Conservation (phyloP, 495 filamentous ascomycete species). For the Aspergillus kassunensis region DNA sequence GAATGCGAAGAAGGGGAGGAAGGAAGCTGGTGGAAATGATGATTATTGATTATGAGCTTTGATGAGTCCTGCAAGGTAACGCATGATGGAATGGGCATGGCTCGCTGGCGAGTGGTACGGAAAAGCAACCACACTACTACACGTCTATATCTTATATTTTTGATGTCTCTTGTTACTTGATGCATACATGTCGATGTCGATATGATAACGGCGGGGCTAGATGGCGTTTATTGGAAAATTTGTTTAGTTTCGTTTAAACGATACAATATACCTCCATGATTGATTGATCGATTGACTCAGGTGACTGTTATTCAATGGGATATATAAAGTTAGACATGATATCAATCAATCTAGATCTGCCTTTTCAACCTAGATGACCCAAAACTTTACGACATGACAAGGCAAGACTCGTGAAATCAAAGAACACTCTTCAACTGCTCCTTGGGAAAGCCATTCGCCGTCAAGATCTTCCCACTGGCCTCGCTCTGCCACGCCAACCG, state of each 20-base stretch:
- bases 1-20: slow-evolving; percentile 53
- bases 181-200: slow-evolving; percentile 5
- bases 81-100: too few relatives aligned
- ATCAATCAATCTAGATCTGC: not conserved
- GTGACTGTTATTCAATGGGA: not conserved
- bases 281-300: not conserved
- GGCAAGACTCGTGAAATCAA: too few relatives aligned
- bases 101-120: slow-evolving; percentile 14
- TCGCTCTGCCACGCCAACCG: slow-evolving; percentile 62
- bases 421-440: slow-evolving; percentile 33
- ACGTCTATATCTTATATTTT: not conserved
- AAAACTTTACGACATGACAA: too few relatives aligned
- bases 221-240: slow-evolving; percentile 1
- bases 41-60: too few relatives aligned
- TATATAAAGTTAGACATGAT: not conserved
- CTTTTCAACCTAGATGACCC: too few relatives aligned
- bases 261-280: not conserved
- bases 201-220: slow-evolving; percentile 10
- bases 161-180: not conserved
- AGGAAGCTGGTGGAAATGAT: slow-evolving; percentile 32
- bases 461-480: slow-evolving; percentile 62
- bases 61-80: too few relatives aligned
- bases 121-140: slow-evolving; percentile 1
- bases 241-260: not conserved
- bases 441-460: slow-evolving; percentile 52